phyloP scores from a whole-genome alignment of 352 stramenopile genomes.

The Phytophthora multivora region DNA sequence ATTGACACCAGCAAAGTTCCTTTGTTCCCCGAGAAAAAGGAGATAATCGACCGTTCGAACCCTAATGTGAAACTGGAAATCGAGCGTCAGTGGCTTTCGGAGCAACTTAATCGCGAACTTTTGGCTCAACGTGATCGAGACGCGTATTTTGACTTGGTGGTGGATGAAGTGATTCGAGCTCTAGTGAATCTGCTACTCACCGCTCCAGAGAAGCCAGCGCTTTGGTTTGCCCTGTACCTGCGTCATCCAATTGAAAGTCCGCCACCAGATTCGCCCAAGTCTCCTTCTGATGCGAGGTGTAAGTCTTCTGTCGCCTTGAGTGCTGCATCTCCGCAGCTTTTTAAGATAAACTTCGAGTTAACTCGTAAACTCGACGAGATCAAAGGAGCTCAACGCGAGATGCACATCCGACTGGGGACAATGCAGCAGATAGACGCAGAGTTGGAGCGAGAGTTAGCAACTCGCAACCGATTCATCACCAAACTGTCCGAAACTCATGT shows the following conservation, averaged over 20 bases:
- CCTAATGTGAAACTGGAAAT: not conserved
- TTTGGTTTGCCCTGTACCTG: conserved; percentile 58
- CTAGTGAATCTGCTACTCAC: conserved; percentile 52
- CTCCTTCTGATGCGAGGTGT: not conserved
- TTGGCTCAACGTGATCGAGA: conserved; percentile 47
- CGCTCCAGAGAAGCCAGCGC: conserved; percentile 36
- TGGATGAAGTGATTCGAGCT: conserved; percentile 41
- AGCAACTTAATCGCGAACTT: conserved; percentile 23
- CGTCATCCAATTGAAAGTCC: conserved; percentile 1
- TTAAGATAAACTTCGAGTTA: conserved; percentile 71
- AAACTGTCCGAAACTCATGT: conserved; percentile 50
- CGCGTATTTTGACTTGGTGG: conserved; percentile 46
- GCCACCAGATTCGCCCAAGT: not conserved
- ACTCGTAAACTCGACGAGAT: conserved; percentile 56
- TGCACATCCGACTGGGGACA: conserved; percentile 39
- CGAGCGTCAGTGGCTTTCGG: conserved; percentile 5
- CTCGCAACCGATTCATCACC: conserved; percentile 56
- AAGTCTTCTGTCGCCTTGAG: conserved; percentile 19
- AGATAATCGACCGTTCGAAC: not conserved
- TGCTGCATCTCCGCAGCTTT: conserved; percentile 36
- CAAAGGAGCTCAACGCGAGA: conserved; percentile 44
- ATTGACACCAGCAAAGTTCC: conserved; percentile 36
- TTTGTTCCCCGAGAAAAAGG: conserved; percentile 21
- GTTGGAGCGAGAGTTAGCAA: conserved; percentile 44
- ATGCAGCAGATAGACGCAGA: conserved; percentile 28